Base-by-base conservation (phyloP, 2,329 filamentous ascomycete genomes). In the Claviceps sp. region DNA sequence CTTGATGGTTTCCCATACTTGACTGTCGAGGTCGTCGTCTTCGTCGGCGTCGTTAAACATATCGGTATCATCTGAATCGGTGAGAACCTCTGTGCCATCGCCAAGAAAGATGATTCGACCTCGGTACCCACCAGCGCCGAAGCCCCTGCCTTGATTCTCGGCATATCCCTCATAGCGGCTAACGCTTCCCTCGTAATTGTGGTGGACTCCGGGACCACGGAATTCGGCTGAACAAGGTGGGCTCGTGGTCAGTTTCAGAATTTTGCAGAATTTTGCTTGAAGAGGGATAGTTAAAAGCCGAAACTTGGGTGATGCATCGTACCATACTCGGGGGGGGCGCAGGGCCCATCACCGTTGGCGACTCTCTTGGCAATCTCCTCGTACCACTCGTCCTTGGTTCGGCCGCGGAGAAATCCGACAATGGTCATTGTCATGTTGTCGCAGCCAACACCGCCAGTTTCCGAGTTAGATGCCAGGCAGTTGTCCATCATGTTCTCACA, bases 401-500 rank as follows among this genome's bases (percentile, higher is more conserved):
- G 89, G 68, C 91, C 93, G 64, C 87, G 82, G 60, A 98, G 79
- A 66, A 98, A 82, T 59, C 85, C 93, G 64, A 98, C 74, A 58
- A 98, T 79, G 61, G 85, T 75, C 86, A 98, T 97, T 60, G 93
- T 98, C 93, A 98, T 98, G 76, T 98, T 98, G 75, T 98, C 93
- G 69, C 93, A 98, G 55, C 93, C 93, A 55, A 98, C 91, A 57
- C 93, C 93, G 51, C 93, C 93, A 36, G 91, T 96, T 72, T 98
- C 93, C 59, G 90, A 95, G 78, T 95, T 97, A 55, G 90, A 95
- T 42, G 93, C 90, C 58, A 98, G 77, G 67, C 93, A 98, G 74
- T 97, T 98, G 75, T 98, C 91, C 93, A 98, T 98, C 88, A 98
- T 95, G 74, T 98, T 98, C 72, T 98, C 93, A 69, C 91, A 97